phyloP scores from a whole-genome alignment of 2,329 filamentous ascomycete genomes.

The Beauveria sp. region DNA sequence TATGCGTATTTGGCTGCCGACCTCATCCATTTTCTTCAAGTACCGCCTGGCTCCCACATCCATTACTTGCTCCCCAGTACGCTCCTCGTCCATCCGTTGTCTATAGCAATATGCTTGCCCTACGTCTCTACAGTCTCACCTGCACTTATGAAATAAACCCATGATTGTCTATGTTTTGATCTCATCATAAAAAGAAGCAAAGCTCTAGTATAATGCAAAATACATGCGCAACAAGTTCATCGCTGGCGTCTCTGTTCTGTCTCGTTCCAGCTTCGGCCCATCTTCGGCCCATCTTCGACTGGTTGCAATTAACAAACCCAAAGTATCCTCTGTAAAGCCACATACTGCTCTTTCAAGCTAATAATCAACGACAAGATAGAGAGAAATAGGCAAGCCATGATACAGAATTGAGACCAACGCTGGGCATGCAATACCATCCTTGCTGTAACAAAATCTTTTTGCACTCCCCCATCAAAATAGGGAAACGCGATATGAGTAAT shows the following conservation, averaged over 20 bases:
- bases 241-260: not conserved
- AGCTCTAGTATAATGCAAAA: slow-evolving; percentile 1
- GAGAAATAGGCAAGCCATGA: not conserved
- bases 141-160: too few species aligned
- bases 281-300: not conserved
- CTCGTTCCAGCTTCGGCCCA: not conserved
- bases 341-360: not conserved
- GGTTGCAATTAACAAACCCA: not conserved
- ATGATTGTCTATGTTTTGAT: not conserved
- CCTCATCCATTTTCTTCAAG: not conserved
- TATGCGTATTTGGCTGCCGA: not conserved
- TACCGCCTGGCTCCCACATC: not conserved
- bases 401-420: not conserved
- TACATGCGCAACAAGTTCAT: not conserved
- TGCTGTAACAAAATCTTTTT: not conserved
- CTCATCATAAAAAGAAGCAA: not conserved
- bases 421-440: not conserved
- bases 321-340: not conserved
- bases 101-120: not conserved
- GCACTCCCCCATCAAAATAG: not conserved
- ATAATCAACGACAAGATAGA: not conserved
- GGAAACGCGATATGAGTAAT: not conserved
- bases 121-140: not conserved
- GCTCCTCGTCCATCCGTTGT: not conserved
- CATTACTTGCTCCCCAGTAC: not conserved